A percentile compares a stretch with the other conserved stretches of the same genome.
Conservation (phyloP, 2,329 filamentous ascomycete species). For the Atkinsonella texensis region DNA sequence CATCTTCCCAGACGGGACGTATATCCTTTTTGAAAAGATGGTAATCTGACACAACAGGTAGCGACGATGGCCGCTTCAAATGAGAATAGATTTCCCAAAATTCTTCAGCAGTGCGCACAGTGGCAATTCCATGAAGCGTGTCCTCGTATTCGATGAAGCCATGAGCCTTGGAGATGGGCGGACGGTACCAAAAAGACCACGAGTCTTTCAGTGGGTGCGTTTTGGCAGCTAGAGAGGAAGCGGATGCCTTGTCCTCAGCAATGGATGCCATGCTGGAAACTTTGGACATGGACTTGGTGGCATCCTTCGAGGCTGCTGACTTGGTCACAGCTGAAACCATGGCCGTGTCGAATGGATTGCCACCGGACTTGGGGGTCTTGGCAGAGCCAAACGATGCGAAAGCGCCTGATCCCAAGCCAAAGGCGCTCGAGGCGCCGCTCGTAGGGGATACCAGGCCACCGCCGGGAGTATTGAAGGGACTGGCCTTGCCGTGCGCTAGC, state of each 20-base stretch:
- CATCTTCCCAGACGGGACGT: constrained; percentile 95
- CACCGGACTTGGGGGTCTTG: constrained; percentile 80
- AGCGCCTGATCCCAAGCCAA: constrained; percentile 86
- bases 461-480: constrained; percentile 69
- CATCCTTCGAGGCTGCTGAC: constrained; percentile 19
- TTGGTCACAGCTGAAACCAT: constrained; percentile 34
- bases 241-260: constrained; percentile 25
- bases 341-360: constrained; percentile 67
- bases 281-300: constrained; percentile 17
- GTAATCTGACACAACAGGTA: constrained; percentile 92
- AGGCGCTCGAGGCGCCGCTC: constrained; percentile 70
- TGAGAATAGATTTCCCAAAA: constrained; percentile 87
- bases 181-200: constrained; percentile 97
- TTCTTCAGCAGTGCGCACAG: constrained; percentile 71
- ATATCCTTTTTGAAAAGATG: constrained; percentile 97
- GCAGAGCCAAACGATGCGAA: constrained; percentile 78
- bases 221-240: constrained; percentile 30
- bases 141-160: constrained; percentile 86
- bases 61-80: constrained; percentile 73
- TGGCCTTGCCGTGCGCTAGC: constrained; percentile 63
- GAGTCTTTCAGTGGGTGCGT: constrained; percentile 58
- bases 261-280: constrained; percentile 31
- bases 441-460: constrained; percentile 29
- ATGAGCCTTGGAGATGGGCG: constrained; percentile 91
- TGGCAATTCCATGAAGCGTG: constrained; percentile 77